Base-by-base conservation (phyloP, 768 basidiomycete genomes). In the Leccinum subgranulosum region DNA sequence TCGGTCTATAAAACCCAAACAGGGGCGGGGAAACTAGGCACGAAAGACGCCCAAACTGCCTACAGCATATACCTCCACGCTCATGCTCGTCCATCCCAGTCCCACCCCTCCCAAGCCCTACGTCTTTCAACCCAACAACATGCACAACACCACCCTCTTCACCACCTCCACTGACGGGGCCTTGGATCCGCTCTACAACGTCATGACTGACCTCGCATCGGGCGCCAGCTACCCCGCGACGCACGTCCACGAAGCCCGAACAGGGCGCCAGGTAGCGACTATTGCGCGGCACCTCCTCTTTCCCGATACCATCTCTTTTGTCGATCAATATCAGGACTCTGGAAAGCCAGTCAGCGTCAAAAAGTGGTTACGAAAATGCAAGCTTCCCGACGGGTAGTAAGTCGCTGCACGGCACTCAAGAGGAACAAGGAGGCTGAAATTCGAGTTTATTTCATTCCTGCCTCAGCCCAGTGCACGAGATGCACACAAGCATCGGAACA, bases 261-360 rank as follows among this genome's bases (percentile, higher is more conserved):
- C 51, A 4, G 51, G 64, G 1, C 52, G 12, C 19, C 28, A 46
- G 15, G 29, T 65, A 34, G 60, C 64, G 15, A 48, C 48, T 6
- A 28, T 57, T 17, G 50, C 48, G 0, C 54, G 55, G 31, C 55
- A 39, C 4, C 39, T 62, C 14, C 34, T 62, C 54, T 47, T 64
- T 27, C 54, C 64, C 10, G 64, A 62, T 34, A 65, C 51, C 11
- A 41, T 64, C n/a, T 58, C 56, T 3, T 61, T 65, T 39, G 23
- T 53, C 12, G 49, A 54, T 29, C 41, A 36, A 43, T 41, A n/a
- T 41, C 39, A 41, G 39, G 23, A 39, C 28, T 17, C 47, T 6
- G 50, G 56, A 4, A 49, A 56, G 25, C 45, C 60, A 4, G 41
- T 61, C 39, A 49, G 46, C 45, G 15, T 64, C 25, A 56, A 50